phyloP scores from a whole-genome alignment of 1,284 basidiomycete species.

The Xerocomus cyaneibrunnescens region DNA sequence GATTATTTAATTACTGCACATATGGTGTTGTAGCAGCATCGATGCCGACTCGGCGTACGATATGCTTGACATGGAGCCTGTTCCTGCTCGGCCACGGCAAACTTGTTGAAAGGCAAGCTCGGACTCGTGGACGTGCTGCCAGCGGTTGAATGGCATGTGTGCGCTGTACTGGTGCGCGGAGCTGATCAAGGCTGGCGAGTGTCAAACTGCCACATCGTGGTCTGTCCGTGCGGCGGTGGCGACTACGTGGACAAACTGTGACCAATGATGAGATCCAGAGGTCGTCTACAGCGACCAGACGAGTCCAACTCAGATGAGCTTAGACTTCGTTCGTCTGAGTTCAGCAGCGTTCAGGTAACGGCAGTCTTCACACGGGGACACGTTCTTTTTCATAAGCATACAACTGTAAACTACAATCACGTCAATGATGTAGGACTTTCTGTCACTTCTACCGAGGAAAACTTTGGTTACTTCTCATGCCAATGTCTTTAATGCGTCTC shows the following conservation, averaged over 20 bases:
- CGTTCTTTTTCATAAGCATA: neutral
- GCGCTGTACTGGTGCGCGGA: neutral
- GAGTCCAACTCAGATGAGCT: too few relatives aligned
- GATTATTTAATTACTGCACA: constrained; percentile 12
- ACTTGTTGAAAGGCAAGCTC: neutral
- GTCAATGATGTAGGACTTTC: constrained; percentile 22
- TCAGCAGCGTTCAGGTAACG: too few relatives aligned
- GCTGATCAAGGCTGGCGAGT: neutral
- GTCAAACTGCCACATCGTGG: constrained; percentile 1
- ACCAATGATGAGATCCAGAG: neutral
- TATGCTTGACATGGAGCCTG: constrained; percentile 6
- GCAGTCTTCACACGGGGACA: constrained; percentile 17
- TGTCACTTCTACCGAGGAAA: constrained; percentile 17
- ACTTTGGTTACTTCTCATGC: constrained; percentile 17
- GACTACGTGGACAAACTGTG: constrained; percentile 19
- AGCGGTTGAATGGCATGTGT: constrained; percentile 5
- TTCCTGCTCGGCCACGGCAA: neutral
- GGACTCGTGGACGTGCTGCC: too few relatives aligned
- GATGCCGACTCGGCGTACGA: constrained; percentile 14
- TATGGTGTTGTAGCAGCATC: constrained; percentile 2
- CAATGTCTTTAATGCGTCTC: constrained; percentile 10
- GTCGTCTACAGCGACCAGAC: too few relatives aligned
- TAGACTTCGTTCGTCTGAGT: too few relatives aligned
- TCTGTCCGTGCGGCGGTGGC: constrained; percentile 6
- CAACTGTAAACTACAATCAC: constrained; percentile 20